Base-by-base conservation (phyloP, 345 rosid species). In the Citrus australasica region DNA sequence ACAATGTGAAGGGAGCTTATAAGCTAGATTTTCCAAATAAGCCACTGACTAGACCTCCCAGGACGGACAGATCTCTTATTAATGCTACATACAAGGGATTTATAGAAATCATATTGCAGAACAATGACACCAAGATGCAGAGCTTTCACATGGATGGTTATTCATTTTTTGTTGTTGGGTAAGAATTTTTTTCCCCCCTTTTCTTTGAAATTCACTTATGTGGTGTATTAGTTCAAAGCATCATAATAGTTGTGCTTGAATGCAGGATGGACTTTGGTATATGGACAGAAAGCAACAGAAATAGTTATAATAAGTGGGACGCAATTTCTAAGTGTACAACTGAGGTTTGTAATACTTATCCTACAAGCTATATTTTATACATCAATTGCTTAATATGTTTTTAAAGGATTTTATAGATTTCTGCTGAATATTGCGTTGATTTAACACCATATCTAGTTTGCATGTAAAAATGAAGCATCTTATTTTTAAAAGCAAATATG, bases 81-180 rank as follows among this genome's bases (percentile, higher is more conserved):
- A 96, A 96, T 79, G 97, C 97, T 77, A 96, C 97, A 21, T 96
- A 94, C 82, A 88, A 82, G 84, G 97, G 99, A 46, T 96, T 94
- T 80, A 87, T 91, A 61, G 97, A 96, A 80, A 87, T 94, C 60
- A 79, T 96, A 32, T 82, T 96, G 81, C 99, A 94, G 89, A 96
- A 92, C 84, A 92, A 90, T 68, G 98, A 96, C 84, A 94, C 97
- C 74, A 89, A 65, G 84, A 86, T 96, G 86, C 97, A 88, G 81
- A 94, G 98, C 88, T 89, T 96, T 82, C 98, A 96, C 82, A 83
- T 91, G 78, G 83, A 89, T 82, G 98, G 98, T 56, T 96, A 96
- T 82, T 75, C 99, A 14, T 92, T 91, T 83, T 96, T 89, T 68
- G 91, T 96, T 61, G 98, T 91, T 53, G 99, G 91, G 99, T 94